Evolutionary conservation across 2,329 filamentous ascomycete species (phyloP).

Genomic region (Alternaria sp.): DNA sequence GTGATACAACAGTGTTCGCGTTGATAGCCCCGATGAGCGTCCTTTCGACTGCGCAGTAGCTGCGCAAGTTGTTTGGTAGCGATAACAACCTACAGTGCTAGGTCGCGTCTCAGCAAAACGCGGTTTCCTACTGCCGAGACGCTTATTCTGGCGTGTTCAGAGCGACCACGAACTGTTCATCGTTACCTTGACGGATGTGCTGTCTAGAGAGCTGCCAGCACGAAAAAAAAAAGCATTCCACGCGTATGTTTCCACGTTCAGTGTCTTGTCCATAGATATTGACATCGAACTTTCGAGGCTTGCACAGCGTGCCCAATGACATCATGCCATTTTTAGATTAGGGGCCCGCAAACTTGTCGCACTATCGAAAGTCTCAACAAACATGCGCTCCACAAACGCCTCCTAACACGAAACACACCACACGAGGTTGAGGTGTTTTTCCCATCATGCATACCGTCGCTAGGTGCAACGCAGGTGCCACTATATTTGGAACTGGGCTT

Average conservation of each 20-base stretch:
- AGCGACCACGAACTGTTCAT: neutral
- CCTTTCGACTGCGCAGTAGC: neutral
- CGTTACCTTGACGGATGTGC: neutral
- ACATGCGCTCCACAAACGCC: neutral
- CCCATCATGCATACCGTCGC: neutral
- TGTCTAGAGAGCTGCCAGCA: neutral
- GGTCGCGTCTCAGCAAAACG: neutral
- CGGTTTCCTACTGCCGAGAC: neutral
- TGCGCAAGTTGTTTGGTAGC: neutral
- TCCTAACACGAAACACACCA: neutral
- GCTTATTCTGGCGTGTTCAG: neutral
- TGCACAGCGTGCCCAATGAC: neutral
- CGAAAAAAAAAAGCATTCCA: neutral
- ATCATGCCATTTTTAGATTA: constrained; percentile 3
- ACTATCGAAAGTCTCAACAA: constrained; percentile 3
- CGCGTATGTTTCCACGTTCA: neutral
- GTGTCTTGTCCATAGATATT: neutral
- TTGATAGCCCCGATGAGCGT: neutral
- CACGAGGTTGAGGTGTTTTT: neutral
- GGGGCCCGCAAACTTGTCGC: neutral
- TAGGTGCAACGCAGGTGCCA: neutral
- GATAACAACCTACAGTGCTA: neutral
- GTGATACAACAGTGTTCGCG: neutral
- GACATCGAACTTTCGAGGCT: neutral
- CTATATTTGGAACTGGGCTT: neutral